A percentile compares a stretch with the other conserved stretches of the same genome.
Evolutionary conservation across 1,284 basidiomycete species (phyloP).

Genomic region (Ustilago sp.): DNA sequence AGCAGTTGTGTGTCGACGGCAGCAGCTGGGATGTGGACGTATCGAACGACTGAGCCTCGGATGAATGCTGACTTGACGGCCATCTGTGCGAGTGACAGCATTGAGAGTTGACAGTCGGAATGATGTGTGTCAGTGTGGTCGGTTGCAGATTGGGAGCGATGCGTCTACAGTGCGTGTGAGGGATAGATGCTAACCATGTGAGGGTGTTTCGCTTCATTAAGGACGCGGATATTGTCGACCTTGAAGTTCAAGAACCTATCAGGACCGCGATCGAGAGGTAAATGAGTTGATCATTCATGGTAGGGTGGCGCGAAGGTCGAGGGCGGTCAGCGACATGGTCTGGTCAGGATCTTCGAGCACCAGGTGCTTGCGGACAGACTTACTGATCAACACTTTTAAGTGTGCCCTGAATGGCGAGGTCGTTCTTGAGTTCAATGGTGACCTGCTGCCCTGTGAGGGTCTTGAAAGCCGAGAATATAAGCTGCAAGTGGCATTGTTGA

Average conservation of each 20-base stretch:
- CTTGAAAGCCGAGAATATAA: constrained; percentile 99
- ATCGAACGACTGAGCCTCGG: constrained; percentile 96
- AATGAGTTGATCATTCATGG: background rate
- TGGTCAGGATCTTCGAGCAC: background rate
- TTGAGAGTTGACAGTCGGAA: too few relatives aligned
- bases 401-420: constrained; percentile 94
- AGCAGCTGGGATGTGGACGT: constrained; percentile 91
- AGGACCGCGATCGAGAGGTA: background rate
- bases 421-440: constrained; percentile 98
- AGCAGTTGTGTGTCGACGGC: constrained; percentile 95
- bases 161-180: too few relatives aligned
- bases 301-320: background rate
- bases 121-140: background rate
- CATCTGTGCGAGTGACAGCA: constrained; percentile 76
- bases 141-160: background rate
- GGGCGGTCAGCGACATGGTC: background rate
- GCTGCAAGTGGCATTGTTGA: constrained; percentile 72
- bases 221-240: constrained; percentile 90
- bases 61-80: constrained; percentile 99
- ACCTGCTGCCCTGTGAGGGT: constrained; percentile 92
- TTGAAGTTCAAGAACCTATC: constrained; percentile 89
- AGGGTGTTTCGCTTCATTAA: constrained; percentile 91
- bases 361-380: constrained; percentile 7
- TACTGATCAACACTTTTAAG: constrained; percentile 97
- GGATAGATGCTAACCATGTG: constrained; percentile 83